Base-by-base conservation (phyloP, 2,329 filamentous ascomycete species). In the Verticillium klebahnii region DNA sequence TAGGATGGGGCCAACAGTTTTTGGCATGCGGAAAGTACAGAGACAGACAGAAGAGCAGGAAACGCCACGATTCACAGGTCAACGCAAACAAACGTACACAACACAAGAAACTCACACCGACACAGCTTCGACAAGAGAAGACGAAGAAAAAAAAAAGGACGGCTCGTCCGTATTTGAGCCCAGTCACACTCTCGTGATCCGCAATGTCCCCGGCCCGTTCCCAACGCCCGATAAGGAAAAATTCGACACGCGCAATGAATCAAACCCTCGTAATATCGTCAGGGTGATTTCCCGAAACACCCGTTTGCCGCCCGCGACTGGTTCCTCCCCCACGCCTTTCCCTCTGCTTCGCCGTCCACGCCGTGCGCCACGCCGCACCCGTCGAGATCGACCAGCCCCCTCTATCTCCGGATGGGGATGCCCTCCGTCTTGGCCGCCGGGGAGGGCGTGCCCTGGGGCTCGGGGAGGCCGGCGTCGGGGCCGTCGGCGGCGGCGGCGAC, bases 341-440 rank as follows among this genome's bases (percentile, higher is more conserved):
- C 9, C 34, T 5, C 34, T 36, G 34, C 11, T 36, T 36, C 34
- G 34, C 34, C 9, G 34, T 36, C 34, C 34, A 36, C 34, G 34
- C 34, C 34, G 34, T 36, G 14, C 34, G 34, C 34, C 34, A 11
- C 7, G 34, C 34, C 9, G 25, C 25, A 25, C 34, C 14, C 34
- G 34, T 36, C 34, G 40, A 11, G 23, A 19, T 2, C 7, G 7
- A n/a, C 12, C 40, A 23, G 15, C 40, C n/a, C 12, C 56, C 67
- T 29, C 72, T 78, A 89, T 81, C 84, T 82, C 68, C 86, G 82
- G 69, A 90, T 89, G 23, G 88, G 87, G 63, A 90, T 87, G 52
- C 81, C 82, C 67, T 85, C 81, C 6, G 65, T 66, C 62, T 71
- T 66, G 56, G 63, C 56, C 61, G 56, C 63, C 60, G 29, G 58